A percentile compares a stretch with the other conserved stretches of the same genome.
Conservation (phyloP, 2,329 filamentous ascomycete species). For the Xenosphaeropsis pyriputrescens region DNA sequence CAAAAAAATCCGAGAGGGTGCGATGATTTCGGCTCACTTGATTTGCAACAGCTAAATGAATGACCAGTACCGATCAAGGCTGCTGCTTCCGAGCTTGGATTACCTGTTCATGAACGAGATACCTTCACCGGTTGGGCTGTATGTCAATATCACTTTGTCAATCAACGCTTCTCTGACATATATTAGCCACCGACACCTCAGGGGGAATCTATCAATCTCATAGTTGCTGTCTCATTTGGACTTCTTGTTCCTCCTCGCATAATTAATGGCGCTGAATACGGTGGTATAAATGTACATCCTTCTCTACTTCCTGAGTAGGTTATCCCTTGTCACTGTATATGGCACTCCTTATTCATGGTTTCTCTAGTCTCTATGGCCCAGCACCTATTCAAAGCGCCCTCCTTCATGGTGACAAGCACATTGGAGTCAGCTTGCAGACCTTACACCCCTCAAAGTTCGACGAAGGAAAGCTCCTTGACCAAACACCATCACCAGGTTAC, state of each 20-base stretch:
- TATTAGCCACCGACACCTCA: slow-evolving; percentile 35
- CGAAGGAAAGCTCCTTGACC: slow-evolving; percentile 58
- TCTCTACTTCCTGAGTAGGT: slow-evolving; percentile 72
- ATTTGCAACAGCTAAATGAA: not conserved
- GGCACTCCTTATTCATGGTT: not conserved
- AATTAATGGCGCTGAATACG: slow-evolving; percentile 56
- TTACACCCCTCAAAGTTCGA: slow-evolving; percentile 68
- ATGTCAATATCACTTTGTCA: slow-evolving; percentile 16
- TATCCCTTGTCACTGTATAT: not conserved
- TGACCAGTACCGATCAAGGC: slow-evolving; percentile 55
- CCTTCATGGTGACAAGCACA: slow-evolving; percentile 40
- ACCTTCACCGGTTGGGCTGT: slow-evolving; percentile 75
- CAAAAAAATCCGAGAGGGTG: slow-evolving; percentile 29
- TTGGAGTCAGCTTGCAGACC: slow-evolving; percentile 78
- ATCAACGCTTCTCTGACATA: slow-evolving; percentile 1
- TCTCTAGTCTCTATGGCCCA: slow-evolving; percentile 57
- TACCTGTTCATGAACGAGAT: slow-evolving; percentile 61
- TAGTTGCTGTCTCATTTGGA: slow-evolving; percentile 90
- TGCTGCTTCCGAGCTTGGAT: slow-evolving; percentile 43
- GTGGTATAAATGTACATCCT: slow-evolving; percentile 86
- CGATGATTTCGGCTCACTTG: not conserved
- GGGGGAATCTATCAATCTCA: slow-evolving; percentile 46
- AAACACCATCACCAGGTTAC: slow-evolving; percentile 44
- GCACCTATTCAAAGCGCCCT: slow-evolving; percentile 82
- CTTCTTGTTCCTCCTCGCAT: slow-evolving; percentile 72